A percentile compares a stretch with the other conserved stretches of the same genome.
Conservation (phyloP, 345 rosid species). For the Cochlearia excelsa region DNA sequence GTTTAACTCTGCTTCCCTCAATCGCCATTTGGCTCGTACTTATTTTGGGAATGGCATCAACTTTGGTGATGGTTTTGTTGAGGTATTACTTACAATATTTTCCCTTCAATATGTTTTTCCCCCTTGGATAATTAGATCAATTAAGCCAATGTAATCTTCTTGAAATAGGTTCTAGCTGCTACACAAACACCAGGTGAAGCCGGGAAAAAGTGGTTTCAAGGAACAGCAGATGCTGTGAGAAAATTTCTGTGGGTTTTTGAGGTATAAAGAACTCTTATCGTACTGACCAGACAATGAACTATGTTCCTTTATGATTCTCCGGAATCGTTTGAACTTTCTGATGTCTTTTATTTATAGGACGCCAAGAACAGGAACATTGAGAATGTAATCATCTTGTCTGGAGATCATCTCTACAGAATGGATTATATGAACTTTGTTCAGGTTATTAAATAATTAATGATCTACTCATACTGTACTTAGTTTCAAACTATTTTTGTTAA, state of each 20-base stretch:
- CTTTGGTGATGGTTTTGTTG: conserved; percentile 96
- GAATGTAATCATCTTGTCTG: conserved; percentile 70
- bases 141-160: background rate
- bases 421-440: conserved; percentile 82
- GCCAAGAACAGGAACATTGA: conserved; percentile 78
- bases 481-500: background rate
- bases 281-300: background rate
- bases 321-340: conserved; percentile 9
- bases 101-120: background rate
- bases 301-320: conserved; percentile 1
- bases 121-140: background rate
- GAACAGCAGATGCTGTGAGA: conserved; percentile 99
- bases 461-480: background rate
- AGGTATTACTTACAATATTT: conserved; percentile 46
- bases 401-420: conserved; percentile 94
- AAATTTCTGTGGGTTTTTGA: conserved; percentile 92
- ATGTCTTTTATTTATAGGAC: conserved; percentile 49
- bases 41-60: conserved; percentile 86
- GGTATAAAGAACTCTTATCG: conserved; percentile 39
- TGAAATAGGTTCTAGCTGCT: conserved; percentile 82
- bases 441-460: conserved; percentile 34
- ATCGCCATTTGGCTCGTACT: conserved; percentile 85
- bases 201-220: conserved; percentile 93
- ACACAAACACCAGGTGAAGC: conserved; percentile 95
- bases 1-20: conserved; percentile 92